Evolutionary conservation across 1,284 basidiomycete species (phyloP).

Genomic region (Malassezia psittaci): DNA sequence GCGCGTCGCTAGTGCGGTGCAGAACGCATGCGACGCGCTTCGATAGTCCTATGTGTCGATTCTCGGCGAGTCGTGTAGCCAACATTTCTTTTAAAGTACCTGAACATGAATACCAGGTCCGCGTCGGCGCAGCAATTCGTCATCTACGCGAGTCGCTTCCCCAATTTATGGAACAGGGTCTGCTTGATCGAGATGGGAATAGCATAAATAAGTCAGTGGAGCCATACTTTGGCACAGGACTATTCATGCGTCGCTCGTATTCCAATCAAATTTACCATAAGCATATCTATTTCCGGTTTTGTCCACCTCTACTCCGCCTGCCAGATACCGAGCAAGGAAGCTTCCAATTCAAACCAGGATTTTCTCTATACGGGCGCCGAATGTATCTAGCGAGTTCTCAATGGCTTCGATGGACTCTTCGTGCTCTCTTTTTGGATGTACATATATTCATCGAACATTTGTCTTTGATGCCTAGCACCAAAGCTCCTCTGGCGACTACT

Average conservation of each 20-base stretch:
- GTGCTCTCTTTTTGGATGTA: not conserved
- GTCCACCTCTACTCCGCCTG: not conserved
- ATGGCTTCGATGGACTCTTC: slow-evolving; percentile 7
- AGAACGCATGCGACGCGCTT: not conserved
- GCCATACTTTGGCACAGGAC: not conserved
- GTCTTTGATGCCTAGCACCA: not conserved
- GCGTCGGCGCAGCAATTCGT: slow-evolving; percentile 11
- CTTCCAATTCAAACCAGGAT: slow-evolving; percentile 1
- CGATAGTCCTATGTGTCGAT: not conserved
- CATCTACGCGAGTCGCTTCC: slow-evolving; percentile 14
- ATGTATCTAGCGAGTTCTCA: slow-evolving; percentile 9
- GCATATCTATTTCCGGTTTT: slow-evolving; percentile 11
- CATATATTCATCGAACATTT: slow-evolving; percentile 6
- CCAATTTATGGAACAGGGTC: slow-evolving; percentile 11
- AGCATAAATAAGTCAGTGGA: not conserved
- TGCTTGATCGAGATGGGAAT: slow-evolving; percentile 1
- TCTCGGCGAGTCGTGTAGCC: not conserved
- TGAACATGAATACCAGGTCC: slow-evolving; percentile 18
- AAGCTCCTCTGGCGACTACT: not conserved
- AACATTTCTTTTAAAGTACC: not conserved
- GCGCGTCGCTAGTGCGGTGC: not conserved
- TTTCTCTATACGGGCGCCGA: slow-evolving; percentile 11
- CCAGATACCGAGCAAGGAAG: not conserved
- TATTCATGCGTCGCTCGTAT: not conserved
- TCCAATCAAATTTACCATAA: slow-evolving; percentile 7